Conservation (phyloP, 2,329 filamentous ascomycete species). For the Westerdykella aurantiaca region DNA sequence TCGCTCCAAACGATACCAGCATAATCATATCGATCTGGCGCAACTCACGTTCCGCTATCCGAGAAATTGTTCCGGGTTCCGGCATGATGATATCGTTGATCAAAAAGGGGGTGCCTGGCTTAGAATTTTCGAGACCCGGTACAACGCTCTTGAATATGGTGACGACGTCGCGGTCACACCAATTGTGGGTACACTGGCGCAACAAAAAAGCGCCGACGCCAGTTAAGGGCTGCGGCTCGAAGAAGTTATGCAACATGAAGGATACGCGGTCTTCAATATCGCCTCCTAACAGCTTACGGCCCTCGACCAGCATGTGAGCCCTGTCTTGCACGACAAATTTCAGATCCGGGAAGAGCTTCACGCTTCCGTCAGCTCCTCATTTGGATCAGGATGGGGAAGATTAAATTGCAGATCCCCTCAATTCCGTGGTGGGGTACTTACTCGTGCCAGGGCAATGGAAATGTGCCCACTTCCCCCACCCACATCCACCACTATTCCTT, state of each 20-base stretch:
- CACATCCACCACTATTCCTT: constrained; percentile 16
- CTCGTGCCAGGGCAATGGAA: constrained; percentile 14
- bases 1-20: constrained; percentile 21
- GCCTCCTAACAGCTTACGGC: neutral
- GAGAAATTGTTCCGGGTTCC: constrained; percentile 11
- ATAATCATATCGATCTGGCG: constrained; percentile 30
- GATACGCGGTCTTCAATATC: constrained; percentile 14
- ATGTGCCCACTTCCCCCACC: constrained; percentile 19
- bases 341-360: constrained; percentile 8
- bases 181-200: constrained; percentile 39
- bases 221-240: constrained; percentile 29
- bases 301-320: constrained; percentile 7
- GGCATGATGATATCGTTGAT: constrained; percentile 34
- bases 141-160: constrained; percentile 32
- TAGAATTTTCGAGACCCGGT: constrained; percentile 27
- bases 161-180: constrained; percentile 33
- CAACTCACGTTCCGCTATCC: constrained; percentile 19
- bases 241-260: constrained; percentile 36
- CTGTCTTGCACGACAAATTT: constrained; percentile 13
- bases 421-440: too few relatives aligned
- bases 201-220: constrained; percentile 32
- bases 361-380: neutral
- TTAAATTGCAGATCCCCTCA: too few relatives aligned
- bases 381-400: too few relatives aligned
- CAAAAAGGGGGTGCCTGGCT: constrained; percentile 21